Conservation (phyloP, 225 moss, liverwort and hornwort genomes). For the Rhytidiadelphus loreus region DNA sequence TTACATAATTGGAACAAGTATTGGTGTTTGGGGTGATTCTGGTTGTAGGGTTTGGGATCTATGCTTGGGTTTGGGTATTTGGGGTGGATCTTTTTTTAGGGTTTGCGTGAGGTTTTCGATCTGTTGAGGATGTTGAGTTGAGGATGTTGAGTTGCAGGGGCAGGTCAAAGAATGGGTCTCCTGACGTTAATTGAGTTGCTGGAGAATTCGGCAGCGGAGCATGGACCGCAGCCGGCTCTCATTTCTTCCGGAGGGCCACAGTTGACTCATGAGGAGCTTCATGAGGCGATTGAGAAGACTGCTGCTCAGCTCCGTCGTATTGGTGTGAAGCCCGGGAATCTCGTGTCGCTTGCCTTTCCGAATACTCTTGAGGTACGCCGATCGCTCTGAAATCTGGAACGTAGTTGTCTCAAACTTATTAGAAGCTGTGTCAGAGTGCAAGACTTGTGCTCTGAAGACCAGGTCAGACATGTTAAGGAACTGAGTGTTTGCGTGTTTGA, state of each 20-base stretch:
- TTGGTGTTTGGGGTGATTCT: neutral
- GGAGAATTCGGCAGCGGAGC: conserved; percentile 41
- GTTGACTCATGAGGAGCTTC: conserved; percentile 69
- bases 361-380: conserved; percentile 70
- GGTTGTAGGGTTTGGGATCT: neutral
- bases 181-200: conserved; percentile 46
- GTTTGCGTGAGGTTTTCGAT: neutral
- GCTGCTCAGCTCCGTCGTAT: conserved; percentile 63
- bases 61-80: neutral
- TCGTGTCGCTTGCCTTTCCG: conserved; percentile 90
- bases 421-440: neutral
- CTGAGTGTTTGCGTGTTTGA: neutral
- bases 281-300: conserved; percentile 51
- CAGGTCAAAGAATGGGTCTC: neutral
- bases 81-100: neutral
- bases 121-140: neutral
- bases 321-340: conserved; percentile 80
- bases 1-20: neutral
- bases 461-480: neutral
- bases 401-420: neutral
- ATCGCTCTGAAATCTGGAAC: neutral
- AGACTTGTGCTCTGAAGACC: neutral
- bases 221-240: conserved; percentile 33
- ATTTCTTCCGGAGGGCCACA: conserved; percentile 32
- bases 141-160: neutral